Evolutionary conservation across 2,329 filamentous ascomycete species (phyloP).

Genomic region (Diaporthe ilicicola): DNA sequence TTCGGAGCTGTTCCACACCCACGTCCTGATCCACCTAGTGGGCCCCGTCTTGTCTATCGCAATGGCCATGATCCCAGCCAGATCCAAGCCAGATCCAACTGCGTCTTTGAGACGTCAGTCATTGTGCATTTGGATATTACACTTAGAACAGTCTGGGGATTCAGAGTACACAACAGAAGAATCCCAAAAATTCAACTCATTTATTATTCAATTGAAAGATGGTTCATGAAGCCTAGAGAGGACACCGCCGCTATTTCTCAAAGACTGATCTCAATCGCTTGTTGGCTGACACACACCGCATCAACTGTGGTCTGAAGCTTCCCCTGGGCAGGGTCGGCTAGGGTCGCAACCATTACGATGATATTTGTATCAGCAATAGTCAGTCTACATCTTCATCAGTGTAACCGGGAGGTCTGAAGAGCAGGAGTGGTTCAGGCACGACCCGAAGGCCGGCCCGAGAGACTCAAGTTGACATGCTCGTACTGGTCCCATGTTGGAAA

Average conservation of each 20-base stretch:
- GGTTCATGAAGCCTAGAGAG: not conserved
- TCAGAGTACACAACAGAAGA: not conserved
- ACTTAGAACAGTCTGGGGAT: not conserved
- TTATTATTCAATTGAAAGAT: not conserved
- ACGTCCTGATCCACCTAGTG: slow-evolving; percentile 4
- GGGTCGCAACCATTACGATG: not conserved
- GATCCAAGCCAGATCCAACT: not conserved
- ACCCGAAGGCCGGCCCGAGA: slow-evolving; percentile 35
- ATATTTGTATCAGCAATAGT: slow-evolving; percentile 30
- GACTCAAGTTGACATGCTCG: slow-evolving; percentile 44
- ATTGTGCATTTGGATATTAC: not conserved
- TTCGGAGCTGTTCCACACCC: not conserved
- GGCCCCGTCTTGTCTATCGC: not conserved
- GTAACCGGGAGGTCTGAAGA: slow-evolving; percentile 38
- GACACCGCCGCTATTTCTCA: not conserved
- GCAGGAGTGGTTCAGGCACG: slow-evolving; percentile 38
- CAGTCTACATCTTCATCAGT: slow-evolving; percentile 31
- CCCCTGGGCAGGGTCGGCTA: not conserved
- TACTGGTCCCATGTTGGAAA: slow-evolving; percentile 42
- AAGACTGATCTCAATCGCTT: not conserved
- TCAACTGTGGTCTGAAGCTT: not conserved
- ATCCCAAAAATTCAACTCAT: not conserved
- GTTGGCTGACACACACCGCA: not conserved
- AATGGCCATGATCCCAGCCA: slow-evolving; percentile 3
- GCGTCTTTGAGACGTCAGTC: not conserved